Evolutionary conservation across 139 green algal species (phyloP), one percentile per base, ranked within the genome.

Genomic region (Nannochloris sp.): DNA sequence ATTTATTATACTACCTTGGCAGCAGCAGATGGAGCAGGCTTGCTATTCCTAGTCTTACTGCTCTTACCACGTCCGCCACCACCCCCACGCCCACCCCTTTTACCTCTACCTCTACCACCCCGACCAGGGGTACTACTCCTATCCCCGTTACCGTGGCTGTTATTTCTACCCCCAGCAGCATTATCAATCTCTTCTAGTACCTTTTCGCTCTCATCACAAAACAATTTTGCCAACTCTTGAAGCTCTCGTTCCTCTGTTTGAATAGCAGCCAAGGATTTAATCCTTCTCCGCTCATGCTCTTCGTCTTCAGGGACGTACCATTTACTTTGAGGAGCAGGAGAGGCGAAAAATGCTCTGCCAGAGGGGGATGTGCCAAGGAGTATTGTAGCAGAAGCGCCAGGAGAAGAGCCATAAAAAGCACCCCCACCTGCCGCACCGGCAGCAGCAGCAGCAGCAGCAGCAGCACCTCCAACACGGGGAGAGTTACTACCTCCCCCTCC

Each of bases 281-380:
- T 19, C 12, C 15, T 44, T 3, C 9, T 35, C 14, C 12, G 24
- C 25, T 27, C 54, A 36, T 27, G 24, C 0, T 37, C 34, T 24
- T 31, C 42, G 57, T 77, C 64, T n/a, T 78, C 71, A 1, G 64
- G 57, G 9, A 78, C 37, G 42, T 78, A 78, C 70, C 70, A 77
- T 37, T 77, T 77, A 62, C 63, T 77, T 9, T 72, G 70, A 34
- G 47, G 39, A 14, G 35, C 8, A 24, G 70, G 55, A 4, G 70
- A 53, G 1, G 42, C 56, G 31, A 61, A 23, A 23, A 69, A 62
- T 25, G 12, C n/a, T 7, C 70, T 60, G 15, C 57, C 56, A 13
- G 35, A 58, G 19, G 70, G 70, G 8, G 70, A 77, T 25, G 55
- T 51, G 31, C 70, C 70, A 45, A 67, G 34, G 12, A 65, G 12